Evolutionary conservation across 768 basidiomycete species (phyloP).

Genomic region (Jaapia argillacea): DNA sequence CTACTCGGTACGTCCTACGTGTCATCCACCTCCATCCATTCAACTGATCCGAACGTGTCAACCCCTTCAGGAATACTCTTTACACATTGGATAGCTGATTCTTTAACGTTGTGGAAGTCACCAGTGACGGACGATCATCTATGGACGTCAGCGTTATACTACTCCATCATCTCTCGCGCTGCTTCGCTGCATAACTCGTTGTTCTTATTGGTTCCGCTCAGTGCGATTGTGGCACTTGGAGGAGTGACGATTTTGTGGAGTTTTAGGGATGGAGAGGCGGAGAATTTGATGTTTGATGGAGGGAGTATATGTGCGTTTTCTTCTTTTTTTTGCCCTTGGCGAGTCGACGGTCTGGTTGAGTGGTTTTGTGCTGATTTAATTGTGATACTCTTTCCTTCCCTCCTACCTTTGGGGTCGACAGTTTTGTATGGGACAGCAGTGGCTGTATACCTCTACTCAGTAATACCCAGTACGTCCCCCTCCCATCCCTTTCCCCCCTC

Average conservation of each 20-base stretch:
- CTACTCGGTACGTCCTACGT: slow-evolving; percentile 48
- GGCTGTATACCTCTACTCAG: slow-evolving; percentile 64
- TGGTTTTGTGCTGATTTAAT: no score
- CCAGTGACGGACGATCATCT: slow-evolving; percentile 79
- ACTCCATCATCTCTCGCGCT: slow-evolving; percentile 64
- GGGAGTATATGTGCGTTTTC: slow-evolving; percentile 69
- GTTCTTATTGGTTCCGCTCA: slow-evolving; percentile 19
- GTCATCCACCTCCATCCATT: slow-evolving; percentile 1
- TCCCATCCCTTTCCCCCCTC: not conserved
- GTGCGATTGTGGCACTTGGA: slow-evolving; percentile 47
- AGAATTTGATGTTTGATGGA: slow-evolving; percentile 87
- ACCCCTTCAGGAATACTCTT: slow-evolving; percentile 55
- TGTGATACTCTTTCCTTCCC: not conserved
- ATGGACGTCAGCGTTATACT: slow-evolving; percentile 77
- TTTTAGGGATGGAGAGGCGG: slow-evolving; percentile 64
- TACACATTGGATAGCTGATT: slow-evolving; percentile 92
- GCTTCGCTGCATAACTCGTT: slow-evolving; percentile 47
- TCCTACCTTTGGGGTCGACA: slow-evolving; percentile 17
- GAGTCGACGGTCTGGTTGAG: no score
- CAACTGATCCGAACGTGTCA: slow-evolving; percentile 1
- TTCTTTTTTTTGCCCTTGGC: no score
- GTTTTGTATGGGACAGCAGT: slow-evolving; percentile 71
- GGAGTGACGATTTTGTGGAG: slow-evolving; percentile 68
- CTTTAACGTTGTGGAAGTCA: slow-evolving; percentile 81
- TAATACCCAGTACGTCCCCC: slow-evolving; percentile 61